phyloP scores from a whole-genome alignment of 148 eudicot species.

The Heliosperma pusillum region DNA sequence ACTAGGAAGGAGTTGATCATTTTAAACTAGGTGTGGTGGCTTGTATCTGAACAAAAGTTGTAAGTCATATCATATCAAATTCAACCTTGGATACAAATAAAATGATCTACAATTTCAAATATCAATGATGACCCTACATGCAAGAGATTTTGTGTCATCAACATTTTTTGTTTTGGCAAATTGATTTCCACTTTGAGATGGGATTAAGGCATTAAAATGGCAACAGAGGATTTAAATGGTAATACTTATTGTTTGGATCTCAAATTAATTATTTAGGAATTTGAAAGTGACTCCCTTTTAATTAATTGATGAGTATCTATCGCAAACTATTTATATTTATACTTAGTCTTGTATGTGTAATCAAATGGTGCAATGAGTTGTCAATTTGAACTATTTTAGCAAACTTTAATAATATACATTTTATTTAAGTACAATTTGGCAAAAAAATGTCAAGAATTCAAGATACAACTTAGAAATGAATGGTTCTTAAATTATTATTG shows the following conservation, averaged over 20 bases:
- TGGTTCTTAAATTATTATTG: neutral
- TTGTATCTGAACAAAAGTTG: conserved; percentile 19
- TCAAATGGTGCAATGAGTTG: neutral
- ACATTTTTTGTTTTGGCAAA: neutral
- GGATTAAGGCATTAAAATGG: neutral
- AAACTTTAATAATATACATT: neutral
- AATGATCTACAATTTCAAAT: neutral
- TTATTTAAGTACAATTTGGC: neutral
- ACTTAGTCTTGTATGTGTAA: neutral
- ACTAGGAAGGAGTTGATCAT: too few relatives aligned
- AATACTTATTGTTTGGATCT: neutral
- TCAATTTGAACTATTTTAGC: neutral
- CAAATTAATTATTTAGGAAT: neutral
- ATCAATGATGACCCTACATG: neutral
- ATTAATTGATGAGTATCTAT: neutral
- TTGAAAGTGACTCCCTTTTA: neutral
- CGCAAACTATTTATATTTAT: neutral
- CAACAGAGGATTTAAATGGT: neutral
- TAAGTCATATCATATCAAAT: conserved; percentile 1
- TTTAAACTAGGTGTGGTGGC: conserved; percentile 4
- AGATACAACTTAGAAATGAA: too few relatives aligned
- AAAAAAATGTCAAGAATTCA: too few relatives aligned
- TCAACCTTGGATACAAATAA: conserved; percentile 6
- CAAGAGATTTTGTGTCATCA: neutral
- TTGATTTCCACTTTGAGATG: neutral